A percentile compares a stretch with the other conserved stretches of the same genome.
Conservation (phyloP, 2,329 filamentous ascomycete genomes). For the Verruconis gallopava region DNA sequence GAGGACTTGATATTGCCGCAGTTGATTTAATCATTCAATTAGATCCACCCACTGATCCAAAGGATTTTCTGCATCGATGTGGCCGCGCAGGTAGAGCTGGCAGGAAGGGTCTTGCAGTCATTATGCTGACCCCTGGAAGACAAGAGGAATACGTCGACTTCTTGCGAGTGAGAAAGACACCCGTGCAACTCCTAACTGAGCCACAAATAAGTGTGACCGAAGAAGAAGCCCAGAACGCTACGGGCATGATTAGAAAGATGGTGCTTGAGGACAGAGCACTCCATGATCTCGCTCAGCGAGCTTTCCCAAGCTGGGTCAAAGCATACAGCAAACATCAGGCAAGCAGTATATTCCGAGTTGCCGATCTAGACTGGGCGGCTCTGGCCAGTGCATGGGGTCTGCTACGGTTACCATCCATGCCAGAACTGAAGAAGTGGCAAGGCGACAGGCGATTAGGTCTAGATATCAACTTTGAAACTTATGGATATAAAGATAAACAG, state of each 20-base stretch:
- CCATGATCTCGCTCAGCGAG: constrained; percentile 79
- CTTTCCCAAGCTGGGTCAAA: constrained; percentile 86
- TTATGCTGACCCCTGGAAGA: constrained; percentile 68
- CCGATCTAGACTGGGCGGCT: constrained; percentile 74
- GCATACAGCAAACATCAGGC: constrained; percentile 87
- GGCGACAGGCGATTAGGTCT: constrained; percentile 31
- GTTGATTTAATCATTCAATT: constrained; percentile 87
- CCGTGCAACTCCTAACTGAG: constrained; percentile 50
- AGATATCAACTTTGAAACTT: constrained; percentile 26
- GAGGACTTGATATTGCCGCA: constrained; percentile 81
- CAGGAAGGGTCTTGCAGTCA: constrained; percentile 65
- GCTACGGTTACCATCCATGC: constrained; percentile 82
- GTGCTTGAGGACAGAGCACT: constrained; percentile 50
- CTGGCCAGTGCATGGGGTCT: constrained; percentile 76
- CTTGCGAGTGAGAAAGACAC: constrained; percentile 74
- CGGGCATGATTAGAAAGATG: constrained; percentile 47
- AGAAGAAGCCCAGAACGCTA: constrained; percentile 45
- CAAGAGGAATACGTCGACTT: constrained; percentile 89
- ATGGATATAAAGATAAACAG: constrained; percentile 32
- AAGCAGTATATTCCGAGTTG: constrained; percentile 74
- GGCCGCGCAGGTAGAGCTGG: constrained; percentile 51
- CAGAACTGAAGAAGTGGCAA: constrained; percentile 48
- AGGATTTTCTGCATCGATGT: constrained; percentile 60
- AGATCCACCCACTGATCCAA: constrained; percentile 75
- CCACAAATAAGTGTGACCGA: constrained; percentile 46